Evolutionary conservation across 2,329 filamentous ascomycete species (phyloP), one percentile per base, ranked within the genome.

Genomic region (Lachnellula occidentalis): DNA sequence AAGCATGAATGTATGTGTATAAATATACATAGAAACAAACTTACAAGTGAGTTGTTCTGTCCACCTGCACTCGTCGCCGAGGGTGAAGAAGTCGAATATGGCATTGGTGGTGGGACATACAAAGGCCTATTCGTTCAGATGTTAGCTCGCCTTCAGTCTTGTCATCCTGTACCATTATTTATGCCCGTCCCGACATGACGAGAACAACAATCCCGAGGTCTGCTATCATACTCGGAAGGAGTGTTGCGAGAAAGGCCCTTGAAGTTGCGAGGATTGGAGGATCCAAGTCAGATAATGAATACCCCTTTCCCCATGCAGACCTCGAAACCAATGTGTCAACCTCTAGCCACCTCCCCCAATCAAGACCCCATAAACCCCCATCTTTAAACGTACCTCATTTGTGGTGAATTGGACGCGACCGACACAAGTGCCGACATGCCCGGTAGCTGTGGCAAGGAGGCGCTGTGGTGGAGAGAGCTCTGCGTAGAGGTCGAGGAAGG

Each of bases 71-170:
- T 80, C 41, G 83, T 86, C 41, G 81, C 81, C 57, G 83, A 82
- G 47, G 83, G 82, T 45, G 83, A 84, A 61, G 82, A 81, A 60
- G 81, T 84, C 64, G 80, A 77, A 69, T 81, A 83, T 62, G 76
- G 81, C 76, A 83, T 58, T 15, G 27, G 27, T 61, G 62, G 27
- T 61, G 62, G 63, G 36, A 64, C 58, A 56, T 62, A 66, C 55
- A 68, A 68, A 19, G 64, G 59, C 57, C 66, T 68, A 46, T 22
- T 24, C 36, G 48, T 22, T 14, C 36, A 31, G 45, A 17, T 53
- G 51, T 67, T 61, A 67, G 65, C 63, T 39, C 58, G 24, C 19
- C 21, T 41, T 52, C 37, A 42, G 41, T 34, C 41, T 39, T 14
- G 17, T 48, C n/a, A 43, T 43, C 50, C 43, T 31, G 36, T 39